Evolutionary conservation across 768 basidiomycete species (phyloP), one percentile per base, ranked within the genome.

Genomic region (Lactarius hatsudake): DNA sequence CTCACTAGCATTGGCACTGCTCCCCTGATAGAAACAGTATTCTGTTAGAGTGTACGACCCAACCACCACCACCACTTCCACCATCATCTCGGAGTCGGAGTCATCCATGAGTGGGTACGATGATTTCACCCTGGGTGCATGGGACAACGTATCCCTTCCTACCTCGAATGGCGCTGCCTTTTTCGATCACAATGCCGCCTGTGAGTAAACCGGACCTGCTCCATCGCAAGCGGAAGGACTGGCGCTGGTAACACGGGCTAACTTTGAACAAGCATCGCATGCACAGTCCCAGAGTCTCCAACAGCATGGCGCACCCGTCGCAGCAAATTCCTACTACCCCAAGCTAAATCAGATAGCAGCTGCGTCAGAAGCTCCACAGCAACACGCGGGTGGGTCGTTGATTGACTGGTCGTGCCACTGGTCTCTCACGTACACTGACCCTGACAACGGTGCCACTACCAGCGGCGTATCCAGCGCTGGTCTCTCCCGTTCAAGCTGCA

Each of bases 231-330:
- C 23, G 48, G 18, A 34, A 62, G 48, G 38, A 12, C 30, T 42
- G 36, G 51, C 30, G 59, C 51, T 60, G 17, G 53, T 60, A 12
- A 60, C 12, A 40, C 10, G 48, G 20, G n/a, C 64, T 51, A 40
- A 53, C 51, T 53, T 53, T 5, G 51, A 53, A 40, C 5, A 54
- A 65, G 58, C 45, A 34, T 23, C 57, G 38, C 28, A 18, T 15
- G 7, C 3, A 3, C 13, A 7, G 48, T 23, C 8, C 2, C n/a
- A 8, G 36, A 23, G 15, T 59, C 7, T 15, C 64, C 64, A n/a
- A 60, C 48, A 65, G 38, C 6, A 6, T 54, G 64, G 64, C 64
- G 48, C 64, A 28, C 26, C 13, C 63, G 7, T 32, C 15, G 15
- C 17, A 18, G 0, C 53, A 54, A 6, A 13, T 17, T 5, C 53